Base-by-base conservation (phyloP, 371 early-diverging fungal genomes). In the Syncephalastrum sp. region DNA sequence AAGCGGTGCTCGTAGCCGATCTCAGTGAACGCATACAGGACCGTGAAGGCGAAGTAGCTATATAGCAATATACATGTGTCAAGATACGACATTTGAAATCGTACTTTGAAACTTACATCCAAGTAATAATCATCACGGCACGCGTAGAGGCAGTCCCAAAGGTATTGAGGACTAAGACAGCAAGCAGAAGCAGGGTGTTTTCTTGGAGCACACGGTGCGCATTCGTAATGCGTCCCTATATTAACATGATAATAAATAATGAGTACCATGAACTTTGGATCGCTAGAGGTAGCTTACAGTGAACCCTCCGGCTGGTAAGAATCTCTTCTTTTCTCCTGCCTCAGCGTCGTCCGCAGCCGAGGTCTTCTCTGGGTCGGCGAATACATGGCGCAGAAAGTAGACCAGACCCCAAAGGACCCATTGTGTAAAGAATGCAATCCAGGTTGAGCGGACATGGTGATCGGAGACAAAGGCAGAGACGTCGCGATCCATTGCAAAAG, bases 51-150 rank as follows among this genome's bases (percentile, higher is more conserved):
- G 53, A 75, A 64, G 60, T 65, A 79, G 27, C 68, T 67, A 49
- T 21, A 42, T 17, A 46, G 24, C 21, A 44, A 24, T 3, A 45
- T 27, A 1, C 43, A 38, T 33, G 12, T 33, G 38, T 33, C 38
- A 33, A 10, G 2, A 33, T 2, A 10, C 2, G 7, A 17, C 14
- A 25, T 51, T 15, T 15, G 2, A 27, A 41, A 19, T n/a, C n/a
- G 6, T 33, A 27, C 27, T 38, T 10, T 19, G 25, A 19, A 10
- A 58, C 63, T 62, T 62, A 64, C 69, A 79, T 58, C 79, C 79
- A 79, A 42, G 75, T 56, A 24, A 79, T 45, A 42, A 79, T 71
- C 75, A 75, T 71, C 1, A 75, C 79, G 17, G 70, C 75, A 55
- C 64, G 65, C 29, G 68, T 71, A 43, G 74, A 73, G 19, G 61